Evolutionary conservation across 768 basidiomycete species (phyloP).

Genomic region (Suillus cothurnatus): DNA sequence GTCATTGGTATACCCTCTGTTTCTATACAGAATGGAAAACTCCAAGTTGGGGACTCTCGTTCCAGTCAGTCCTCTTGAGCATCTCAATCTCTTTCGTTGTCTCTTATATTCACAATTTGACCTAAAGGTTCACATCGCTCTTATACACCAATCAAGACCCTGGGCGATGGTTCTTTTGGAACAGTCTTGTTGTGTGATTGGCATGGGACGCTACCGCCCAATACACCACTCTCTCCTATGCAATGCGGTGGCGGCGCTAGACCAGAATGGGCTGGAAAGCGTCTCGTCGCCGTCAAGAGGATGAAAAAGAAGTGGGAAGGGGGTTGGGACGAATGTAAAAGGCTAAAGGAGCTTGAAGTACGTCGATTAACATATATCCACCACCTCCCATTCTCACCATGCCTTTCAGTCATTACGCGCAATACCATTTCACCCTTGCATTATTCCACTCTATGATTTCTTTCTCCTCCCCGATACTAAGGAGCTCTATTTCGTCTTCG

Average conservation of each 20-base stretch:
- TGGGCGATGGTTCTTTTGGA: conserved; percentile 98
- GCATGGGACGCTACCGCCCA: conserved; percentile 93
- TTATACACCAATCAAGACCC: conserved; percentile 93
- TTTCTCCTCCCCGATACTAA: conserved; percentile 95
- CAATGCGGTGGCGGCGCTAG: conserved; percentile 91
- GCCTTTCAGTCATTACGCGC: conserved; percentile 80
- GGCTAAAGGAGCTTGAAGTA: conserved; percentile 94
- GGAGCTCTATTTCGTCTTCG: conserved; percentile 99
- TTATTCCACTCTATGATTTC: conserved; percentile 98
- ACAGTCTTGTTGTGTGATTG: conserved; percentile 99
- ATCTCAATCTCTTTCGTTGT: conserved; percentile 2
- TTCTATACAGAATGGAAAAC: conserved; percentile 65
- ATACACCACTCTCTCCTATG: conserved; percentile 91
- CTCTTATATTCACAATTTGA: conserved; percentile 18
- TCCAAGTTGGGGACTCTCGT: conserved; percentile 73
- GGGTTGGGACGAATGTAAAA: conserved; percentile 97
- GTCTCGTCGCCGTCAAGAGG: conserved; percentile 94
- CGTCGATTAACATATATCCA: conserved; percentile 31
- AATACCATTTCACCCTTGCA: conserved; percentile 94
- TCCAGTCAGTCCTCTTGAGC: conserved; percentile 54
- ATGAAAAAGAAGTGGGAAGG: conserved; percentile 99
- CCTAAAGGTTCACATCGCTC: conserved; percentile 76
- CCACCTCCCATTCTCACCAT: conserved; percentile 17
- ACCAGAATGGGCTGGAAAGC: conserved; percentile 93
- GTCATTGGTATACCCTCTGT: conserved; percentile 80